A percentile compares a stretch with the other conserved stretches of the same genome.
These are phyloP conservation scores for Venturia nashicola DNA, from an alignment of 2,329 filamentous ascomycete genomes.

Conservation along the genomic window DNA sequence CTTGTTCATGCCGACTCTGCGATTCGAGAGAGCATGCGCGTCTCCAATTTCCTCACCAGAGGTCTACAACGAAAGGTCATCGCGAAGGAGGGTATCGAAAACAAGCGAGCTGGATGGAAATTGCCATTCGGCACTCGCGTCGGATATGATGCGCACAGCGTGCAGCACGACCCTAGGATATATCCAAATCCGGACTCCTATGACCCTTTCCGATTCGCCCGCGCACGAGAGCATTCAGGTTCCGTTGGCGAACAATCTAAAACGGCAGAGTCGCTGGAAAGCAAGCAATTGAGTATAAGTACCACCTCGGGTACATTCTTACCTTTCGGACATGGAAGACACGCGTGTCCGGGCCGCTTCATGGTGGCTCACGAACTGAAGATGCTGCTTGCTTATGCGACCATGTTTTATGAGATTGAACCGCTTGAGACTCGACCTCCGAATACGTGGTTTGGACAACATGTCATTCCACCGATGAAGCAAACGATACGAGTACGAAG, in stretches of 20 bases:
- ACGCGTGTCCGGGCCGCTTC: slow-evolving; percentile 28
- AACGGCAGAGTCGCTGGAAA: not conserved
- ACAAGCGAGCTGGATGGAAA: slow-evolving; percentile 9
- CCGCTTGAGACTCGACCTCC: slow-evolving; percentile 10
- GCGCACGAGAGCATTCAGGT: not conserved
- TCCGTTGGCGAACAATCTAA: not conserved
- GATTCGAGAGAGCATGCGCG: slow-evolving; percentile 10
- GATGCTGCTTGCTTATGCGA: slow-evolving; percentile 12
- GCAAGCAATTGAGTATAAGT: slow-evolving; percentile 3
- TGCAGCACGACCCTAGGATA: slow-evolving; percentile 10
- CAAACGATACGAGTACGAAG: slow-evolving; percentile 8
- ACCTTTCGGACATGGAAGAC: slow-evolving; percentile 9
- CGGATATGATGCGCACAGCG: slow-evolving; percentile 8
- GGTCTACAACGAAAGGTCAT: slow-evolving; percentile 25
- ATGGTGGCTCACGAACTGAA: slow-evolving; percentile 31
- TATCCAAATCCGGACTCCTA: not conserved
- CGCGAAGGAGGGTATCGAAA: slow-evolving; percentile 21
- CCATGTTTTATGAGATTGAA: slow-evolving; percentile 13
- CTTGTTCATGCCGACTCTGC: slow-evolving; percentile 9
- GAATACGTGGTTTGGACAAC: slow-evolving; percentile 10
- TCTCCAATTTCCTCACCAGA: slow-evolving; percentile 12
- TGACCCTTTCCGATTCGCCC: slow-evolving; percentile 10
- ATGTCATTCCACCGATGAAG: slow-evolving; percentile 9
- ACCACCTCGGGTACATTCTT: slow-evolving; percentile 8
- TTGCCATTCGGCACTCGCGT: slow-evolving; percentile 25